Evolutionary conservation across 352 stramenopile genomes (phyloP).

Genomic region (Pythium apleroticum): DNA sequence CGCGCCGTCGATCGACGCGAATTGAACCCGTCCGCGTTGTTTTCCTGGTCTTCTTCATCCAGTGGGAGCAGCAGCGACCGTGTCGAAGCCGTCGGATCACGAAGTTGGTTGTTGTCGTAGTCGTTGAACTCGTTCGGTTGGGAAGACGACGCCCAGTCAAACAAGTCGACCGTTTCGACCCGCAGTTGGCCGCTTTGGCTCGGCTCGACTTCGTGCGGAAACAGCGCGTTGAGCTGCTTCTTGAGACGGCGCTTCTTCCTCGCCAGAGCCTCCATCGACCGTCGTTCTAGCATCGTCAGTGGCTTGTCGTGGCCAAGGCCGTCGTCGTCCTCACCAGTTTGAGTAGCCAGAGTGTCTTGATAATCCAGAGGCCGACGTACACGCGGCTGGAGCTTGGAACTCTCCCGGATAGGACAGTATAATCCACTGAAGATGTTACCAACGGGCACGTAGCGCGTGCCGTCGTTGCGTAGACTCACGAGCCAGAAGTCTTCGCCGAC

Average conservation of each 20-base stretch:
- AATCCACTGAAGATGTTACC: conserved; percentile 93
- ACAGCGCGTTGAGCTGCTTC: conserved; percentile 65
- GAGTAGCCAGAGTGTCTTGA: conserved; percentile 1
- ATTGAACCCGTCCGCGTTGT: conserved; percentile 13
- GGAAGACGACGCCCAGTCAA: conserved; percentile 56
- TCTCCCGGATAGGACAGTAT: conserved; percentile 86
- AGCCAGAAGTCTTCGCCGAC: conserved; percentile 88
- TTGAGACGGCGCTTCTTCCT: conserved; percentile 62
- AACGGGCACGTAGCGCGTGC: conserved; percentile 86
- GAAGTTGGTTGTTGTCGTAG: conserved; percentile 17
- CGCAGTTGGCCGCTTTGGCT: conserved; percentile 49
- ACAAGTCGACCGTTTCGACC: conserved; percentile 63
- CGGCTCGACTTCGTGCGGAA: conserved; percentile 60
- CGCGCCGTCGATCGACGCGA: conserved; percentile 19
- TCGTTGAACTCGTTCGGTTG: background rate
- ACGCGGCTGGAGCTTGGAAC: conserved; percentile 47
- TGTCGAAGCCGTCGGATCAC: conserved; percentile 1
- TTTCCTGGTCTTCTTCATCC: conserved; percentile 21
- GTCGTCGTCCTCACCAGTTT: conserved; percentile 13
- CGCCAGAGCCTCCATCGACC: conserved; percentile 48
- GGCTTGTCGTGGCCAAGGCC: conserved; percentile 11
- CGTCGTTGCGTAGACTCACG: conserved; percentile 85
- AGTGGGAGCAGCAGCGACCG: conserved; percentile 23
- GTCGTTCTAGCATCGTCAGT: conserved; percentile 53
- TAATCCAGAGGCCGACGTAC: conserved; percentile 69